Evolutionary conservation across 352 stramenopile species (phyloP).

Genomic region (Pythium guiyangense): DNA sequence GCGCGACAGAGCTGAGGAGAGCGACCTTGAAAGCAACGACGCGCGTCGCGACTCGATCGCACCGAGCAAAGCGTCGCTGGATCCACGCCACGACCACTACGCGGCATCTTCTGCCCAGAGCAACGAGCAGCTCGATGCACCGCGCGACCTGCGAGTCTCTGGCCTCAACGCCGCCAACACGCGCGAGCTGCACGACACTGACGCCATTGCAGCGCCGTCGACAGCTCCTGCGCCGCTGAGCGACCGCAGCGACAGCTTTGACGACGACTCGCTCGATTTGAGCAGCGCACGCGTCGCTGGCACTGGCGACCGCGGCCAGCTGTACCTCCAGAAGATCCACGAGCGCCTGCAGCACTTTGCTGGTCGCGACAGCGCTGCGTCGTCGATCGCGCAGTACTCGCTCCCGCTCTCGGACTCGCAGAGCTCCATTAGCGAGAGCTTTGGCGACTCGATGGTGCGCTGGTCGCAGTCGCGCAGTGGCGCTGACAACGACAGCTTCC

Average conservation of each 20-base stretch:
- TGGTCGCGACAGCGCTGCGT: constrained; percentile 11
- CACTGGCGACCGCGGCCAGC: not conserved
- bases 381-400: constrained; percentile 40
- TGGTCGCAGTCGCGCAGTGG: not conserved
- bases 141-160: too few species aligned
- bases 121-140: too few species aligned
- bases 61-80: too few species aligned
- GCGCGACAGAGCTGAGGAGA: too few species aligned
- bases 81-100: too few species aligned
- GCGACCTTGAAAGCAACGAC: too few species aligned
- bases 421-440: constrained; percentile 53
- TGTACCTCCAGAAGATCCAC: constrained; percentile 23
- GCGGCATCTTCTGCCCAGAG: too few species aligned
- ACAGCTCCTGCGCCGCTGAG: too few species aligned
- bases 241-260: constrained; percentile 6
- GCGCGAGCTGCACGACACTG: not conserved
- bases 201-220: too few species aligned
- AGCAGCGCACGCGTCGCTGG: not conserved
- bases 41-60: too few species aligned
- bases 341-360: constrained; percentile 10
- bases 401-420: constrained; percentile 54
- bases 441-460: constrained; percentile 14
- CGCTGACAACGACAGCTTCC: constrained; percentile 31
- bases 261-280: constrained; percentile 5
- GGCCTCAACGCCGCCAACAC: too few species aligned